Evolutionary conservation across 2,329 filamentous ascomycete species (phyloP).

Genomic region (Neoascochyta sp.): DNA sequence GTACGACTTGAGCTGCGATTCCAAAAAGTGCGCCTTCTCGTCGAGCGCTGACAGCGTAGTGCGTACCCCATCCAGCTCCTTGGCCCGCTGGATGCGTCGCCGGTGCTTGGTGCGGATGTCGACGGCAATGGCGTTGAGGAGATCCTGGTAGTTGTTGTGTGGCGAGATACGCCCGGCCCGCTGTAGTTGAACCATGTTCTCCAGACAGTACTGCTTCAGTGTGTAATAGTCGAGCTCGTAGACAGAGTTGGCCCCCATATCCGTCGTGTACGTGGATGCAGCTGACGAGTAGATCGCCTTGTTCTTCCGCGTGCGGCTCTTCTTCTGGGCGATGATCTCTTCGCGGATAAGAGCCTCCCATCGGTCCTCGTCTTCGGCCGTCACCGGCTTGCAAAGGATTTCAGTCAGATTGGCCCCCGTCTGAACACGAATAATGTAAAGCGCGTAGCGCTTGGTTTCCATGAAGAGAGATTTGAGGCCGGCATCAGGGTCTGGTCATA

Average conservation of each 20-base stretch:
- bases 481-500: slow-evolving; percentile 71
- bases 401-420: slow-evolving; percentile 89
- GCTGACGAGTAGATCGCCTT: slow-evolving; percentile 69
- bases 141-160: slow-evolving; percentile 90
- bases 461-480: slow-evolving; percentile 91
- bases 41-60: slow-evolving; percentile 71
- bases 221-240: slow-evolving; percentile 91
- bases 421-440: slow-evolving; percentile 97
- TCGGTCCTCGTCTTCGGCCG: slow-evolving; percentile 79
- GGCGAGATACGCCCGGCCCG: slow-evolving; percentile 79
- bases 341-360: slow-evolving; percentile 80
- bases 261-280: slow-evolving; percentile 69
- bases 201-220: slow-evolving; percentile 85
- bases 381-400: slow-evolving; percentile 87
- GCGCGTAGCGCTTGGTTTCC: slow-evolving; percentile 93
- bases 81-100: slow-evolving; percentile 82
- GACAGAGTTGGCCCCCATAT: slow-evolving; percentile 51
- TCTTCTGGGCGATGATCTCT: slow-evolving; percentile 57
- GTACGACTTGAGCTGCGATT: slow-evolving; percentile 94
- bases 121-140: slow-evolving; percentile 94
- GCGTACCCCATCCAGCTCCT: slow-evolving; percentile 80
- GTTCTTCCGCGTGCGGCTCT: slow-evolving; percentile 50
- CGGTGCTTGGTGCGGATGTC: slow-evolving; percentile 98
- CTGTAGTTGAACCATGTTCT: slow-evolving; percentile 90
- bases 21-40: slow-evolving; percentile 86